Evolutionary conservation across 2,329 filamentous ascomycete genomes (phyloP).

Genomic region (Neofusicoccum sp.): DNA sequence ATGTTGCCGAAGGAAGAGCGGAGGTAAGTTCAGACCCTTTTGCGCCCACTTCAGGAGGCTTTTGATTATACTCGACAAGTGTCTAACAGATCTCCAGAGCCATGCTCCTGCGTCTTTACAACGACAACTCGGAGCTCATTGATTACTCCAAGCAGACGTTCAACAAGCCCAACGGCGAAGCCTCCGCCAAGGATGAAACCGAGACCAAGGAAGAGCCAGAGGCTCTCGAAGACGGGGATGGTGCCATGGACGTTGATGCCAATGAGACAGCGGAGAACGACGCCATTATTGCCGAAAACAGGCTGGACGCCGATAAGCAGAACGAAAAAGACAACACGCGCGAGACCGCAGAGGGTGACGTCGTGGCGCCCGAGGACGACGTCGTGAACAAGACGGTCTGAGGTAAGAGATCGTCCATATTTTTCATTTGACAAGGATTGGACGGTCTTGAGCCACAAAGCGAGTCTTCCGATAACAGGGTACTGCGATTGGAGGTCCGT

Average conservation of each 20-base stretch:
- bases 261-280: slow-evolving; percentile 5
- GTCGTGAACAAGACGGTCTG: slow-evolving; percentile 13
- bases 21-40: slow-evolving; percentile 34
- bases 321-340: slow-evolving; percentile 2
- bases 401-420: not conserved
- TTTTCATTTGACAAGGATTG: not conserved
- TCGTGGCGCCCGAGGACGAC: slow-evolving; percentile 2
- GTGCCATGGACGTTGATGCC: slow-evolving; percentile 7
- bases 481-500: not conserved
- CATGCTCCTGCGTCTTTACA: slow-evolving; percentile 87
- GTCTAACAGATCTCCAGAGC: slow-evolving; percentile 49
- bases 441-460: not conserved
- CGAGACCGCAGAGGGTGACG: slow-evolving; percentile 12
- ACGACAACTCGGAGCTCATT: slow-evolving; percentile 80
- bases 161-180: slow-evolving; percentile 27
- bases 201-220: not conserved
- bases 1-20: slow-evolving; percentile 99
- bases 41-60: not conserved
- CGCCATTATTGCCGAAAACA: slow-evolving; percentile 9
- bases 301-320: slow-evolving; percentile 5
- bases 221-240: not conserved
- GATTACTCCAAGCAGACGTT: slow-evolving; percentile 53
- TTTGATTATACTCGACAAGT: not conserved
- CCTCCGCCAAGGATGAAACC: not conserved
- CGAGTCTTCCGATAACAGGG: not conserved